Conservation (phyloP, 2,329 filamentous ascomycete genomes). For the Myriosclerotinia curreyana region DNA sequence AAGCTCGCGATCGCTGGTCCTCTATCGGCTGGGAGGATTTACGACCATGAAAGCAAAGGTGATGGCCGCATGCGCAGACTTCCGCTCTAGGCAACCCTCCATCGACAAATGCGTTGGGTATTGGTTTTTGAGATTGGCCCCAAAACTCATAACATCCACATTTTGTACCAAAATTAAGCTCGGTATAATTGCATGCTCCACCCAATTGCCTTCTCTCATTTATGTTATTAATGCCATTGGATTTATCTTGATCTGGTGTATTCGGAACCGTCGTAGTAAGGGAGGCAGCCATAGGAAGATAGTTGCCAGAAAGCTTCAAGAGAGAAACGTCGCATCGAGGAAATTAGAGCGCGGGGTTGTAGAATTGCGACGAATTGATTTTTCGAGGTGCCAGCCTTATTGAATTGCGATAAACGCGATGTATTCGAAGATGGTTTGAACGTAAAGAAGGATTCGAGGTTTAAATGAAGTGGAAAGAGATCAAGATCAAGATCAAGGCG, state of each 20-base stretch:
- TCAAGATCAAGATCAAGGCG: constrained; percentile 19
- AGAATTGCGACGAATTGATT: constrained; percentile 3
- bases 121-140: constrained; percentile 40
- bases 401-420: constrained; percentile 2
- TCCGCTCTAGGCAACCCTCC: constrained; percentile 25
- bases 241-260: constrained; percentile 36
- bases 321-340: constrained; percentile 32
- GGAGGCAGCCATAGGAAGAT: constrained; percentile 36
- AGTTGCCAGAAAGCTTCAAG: constrained; percentile 23
- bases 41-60: constrained; percentile 53
- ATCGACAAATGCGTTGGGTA: constrained; percentile 10
- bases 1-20: constrained; percentile 18
- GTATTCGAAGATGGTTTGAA: not conserved
- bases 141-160: constrained; percentile 56
- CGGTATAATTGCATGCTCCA: constrained; percentile 52
- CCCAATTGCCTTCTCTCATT: constrained; percentile 40
- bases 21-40: constrained; percentile 23
- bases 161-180: constrained; percentile 44
- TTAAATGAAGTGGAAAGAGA: not conserved
- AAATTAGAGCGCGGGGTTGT: not conserved
- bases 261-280: constrained; percentile 29
- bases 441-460: not conserved
- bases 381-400: constrained; percentile 9
- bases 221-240: constrained; percentile 27
- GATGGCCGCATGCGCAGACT: constrained; percentile 53